These are phyloP conservation scores for Polytrichum commune DNA, from an alignment of 225 moss, liverwort and hornwort genomes.

Conservation along the genomic window DNA sequence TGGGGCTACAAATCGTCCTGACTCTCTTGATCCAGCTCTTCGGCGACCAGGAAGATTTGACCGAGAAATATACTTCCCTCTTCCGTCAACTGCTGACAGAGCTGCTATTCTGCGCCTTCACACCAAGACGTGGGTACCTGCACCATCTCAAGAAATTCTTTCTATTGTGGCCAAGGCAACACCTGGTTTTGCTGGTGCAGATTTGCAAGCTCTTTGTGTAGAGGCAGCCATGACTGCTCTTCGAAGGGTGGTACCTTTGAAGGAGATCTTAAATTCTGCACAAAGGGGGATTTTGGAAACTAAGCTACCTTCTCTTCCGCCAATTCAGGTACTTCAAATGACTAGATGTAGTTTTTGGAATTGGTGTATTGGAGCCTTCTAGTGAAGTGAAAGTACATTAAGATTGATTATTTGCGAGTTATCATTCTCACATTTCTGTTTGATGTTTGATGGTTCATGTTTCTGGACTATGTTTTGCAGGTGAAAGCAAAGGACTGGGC, in stretches of 20 bases:
- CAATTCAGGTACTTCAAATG: constrained; percentile 33
- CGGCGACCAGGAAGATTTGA: constrained; percentile 88
- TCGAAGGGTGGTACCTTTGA: constrained; percentile 60
- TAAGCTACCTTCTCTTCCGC: constrained; percentile 45
- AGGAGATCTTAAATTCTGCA: constrained; percentile 69
- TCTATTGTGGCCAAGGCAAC: constrained; percentile 71
- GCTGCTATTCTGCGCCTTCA: constrained; percentile 74
- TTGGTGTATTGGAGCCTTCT: background rate
- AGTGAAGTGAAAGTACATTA: background rate
- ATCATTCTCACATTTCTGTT: background rate
- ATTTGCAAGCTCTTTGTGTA: constrained; percentile 78
- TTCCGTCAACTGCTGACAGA: constrained; percentile 67
- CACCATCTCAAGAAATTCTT: constrained; percentile 63
- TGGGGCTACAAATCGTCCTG: constrained; percentile 85
- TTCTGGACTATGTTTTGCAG: constrained; percentile 28
- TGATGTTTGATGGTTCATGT: constrained; percentile 24
- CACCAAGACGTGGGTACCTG: constrained; percentile 65
- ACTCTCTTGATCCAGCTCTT: constrained; percentile 81
- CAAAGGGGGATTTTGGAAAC: constrained; percentile 42
- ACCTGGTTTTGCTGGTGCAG: constrained; percentile 83
- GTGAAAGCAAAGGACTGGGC: constrained; percentile 81
- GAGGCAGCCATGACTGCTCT: constrained; percentile 78
- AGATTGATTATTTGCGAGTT: constrained; percentile 1
- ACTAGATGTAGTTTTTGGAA: background rate
- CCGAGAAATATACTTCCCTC: constrained; percentile 79